phyloP scores from a whole-genome alignment of 805 yeast genomes.

The Kodamaea neixiangensis region DNA sequence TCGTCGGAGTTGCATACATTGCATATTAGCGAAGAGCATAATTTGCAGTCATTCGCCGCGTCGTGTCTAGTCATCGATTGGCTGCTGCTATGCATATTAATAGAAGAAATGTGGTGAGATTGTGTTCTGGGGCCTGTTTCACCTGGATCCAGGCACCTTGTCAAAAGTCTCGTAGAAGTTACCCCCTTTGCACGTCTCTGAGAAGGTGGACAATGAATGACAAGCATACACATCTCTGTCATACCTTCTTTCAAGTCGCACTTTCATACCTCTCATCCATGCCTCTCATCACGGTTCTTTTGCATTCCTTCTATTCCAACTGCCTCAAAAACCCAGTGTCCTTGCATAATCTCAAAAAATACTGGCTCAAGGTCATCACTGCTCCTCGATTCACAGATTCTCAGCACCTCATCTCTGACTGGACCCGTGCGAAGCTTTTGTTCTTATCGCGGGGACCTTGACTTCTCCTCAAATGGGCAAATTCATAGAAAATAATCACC shows the following conservation, averaged over 20 bases:
- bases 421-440: background rate
- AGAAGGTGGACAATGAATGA: too few relatives aligned
- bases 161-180: background rate
- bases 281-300: background rate
- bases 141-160: background rate
- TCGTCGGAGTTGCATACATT: background rate
- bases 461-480: slow-evolving; percentile 1
- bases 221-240: too few relatives aligned
- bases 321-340: background rate
- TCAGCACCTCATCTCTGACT: background rate
- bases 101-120: background rate
- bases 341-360: background rate
- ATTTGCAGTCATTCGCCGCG: background rate
- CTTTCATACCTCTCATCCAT: background rate
- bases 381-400: background rate
- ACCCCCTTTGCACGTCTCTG: too few relatives aligned
- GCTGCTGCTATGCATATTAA: background rate
- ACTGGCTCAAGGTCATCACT: background rate
- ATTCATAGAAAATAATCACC: background rate
- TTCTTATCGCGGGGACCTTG: background rate
- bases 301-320: background rate
- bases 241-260: too few relatives aligned
- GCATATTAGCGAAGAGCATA: background rate
- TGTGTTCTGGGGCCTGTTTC: background rate
- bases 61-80: background rate